Percentiles rank a stretch among this genome's conserved stretches.
phyloP scores from a whole-genome alignment of 768 basidiomycete genomes.

The Chalciporus sphaerocephalus region DNA sequence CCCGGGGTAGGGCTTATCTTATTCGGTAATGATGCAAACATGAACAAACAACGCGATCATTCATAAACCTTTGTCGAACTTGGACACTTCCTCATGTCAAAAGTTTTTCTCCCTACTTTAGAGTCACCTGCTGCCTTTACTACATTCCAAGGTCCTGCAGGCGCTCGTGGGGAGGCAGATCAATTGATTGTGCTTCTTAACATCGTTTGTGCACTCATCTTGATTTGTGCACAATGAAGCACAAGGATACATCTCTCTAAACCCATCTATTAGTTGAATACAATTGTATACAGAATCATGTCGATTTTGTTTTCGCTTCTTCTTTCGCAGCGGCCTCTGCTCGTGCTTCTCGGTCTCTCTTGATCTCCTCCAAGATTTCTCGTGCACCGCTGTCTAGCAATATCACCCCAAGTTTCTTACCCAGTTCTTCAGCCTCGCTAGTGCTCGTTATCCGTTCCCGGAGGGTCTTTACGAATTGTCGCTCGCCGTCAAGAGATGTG shows the following conservation, averaged over 20 bases:
- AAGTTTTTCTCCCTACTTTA: constrained; percentile 50
- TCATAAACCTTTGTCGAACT: constrained; percentile 23
- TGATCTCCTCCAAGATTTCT: constrained; percentile 80
- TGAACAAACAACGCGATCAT: constrained; percentile 31
- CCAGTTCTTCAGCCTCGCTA: constrained; percentile 66
- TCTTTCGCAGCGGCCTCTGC: constrained; percentile 38
- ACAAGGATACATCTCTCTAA: constrained; percentile 21
- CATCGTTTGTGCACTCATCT: constrained; percentile 13
- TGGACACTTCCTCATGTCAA: constrained; percentile 32
- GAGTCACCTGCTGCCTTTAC: constrained; percentile 61
- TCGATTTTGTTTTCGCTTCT: constrained; percentile 20
- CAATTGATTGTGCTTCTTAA: constrained; percentile 25
- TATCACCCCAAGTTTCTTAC: constrained; percentile 57
- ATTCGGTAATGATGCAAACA: constrained; percentile 29
- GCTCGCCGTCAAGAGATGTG: constrained; percentile 71
- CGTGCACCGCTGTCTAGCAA: constrained; percentile 71
- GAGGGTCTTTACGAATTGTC: constrained; percentile 66
- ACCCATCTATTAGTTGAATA: too few species aligned
- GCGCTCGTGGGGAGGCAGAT: constrained; percentile 72
- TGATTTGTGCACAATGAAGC: constrained; percentile 18
- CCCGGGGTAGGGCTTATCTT: constrained; percentile 9
- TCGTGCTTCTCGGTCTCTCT: constrained; percentile 53
- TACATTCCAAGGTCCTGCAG: constrained; percentile 44
- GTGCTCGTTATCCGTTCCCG: constrained; percentile 45
- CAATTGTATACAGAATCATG: neutral